These are phyloP conservation scores for Quercus gilva DNA, from an alignment of 306 rosid species.

Conservation along the genomic window DNA sequence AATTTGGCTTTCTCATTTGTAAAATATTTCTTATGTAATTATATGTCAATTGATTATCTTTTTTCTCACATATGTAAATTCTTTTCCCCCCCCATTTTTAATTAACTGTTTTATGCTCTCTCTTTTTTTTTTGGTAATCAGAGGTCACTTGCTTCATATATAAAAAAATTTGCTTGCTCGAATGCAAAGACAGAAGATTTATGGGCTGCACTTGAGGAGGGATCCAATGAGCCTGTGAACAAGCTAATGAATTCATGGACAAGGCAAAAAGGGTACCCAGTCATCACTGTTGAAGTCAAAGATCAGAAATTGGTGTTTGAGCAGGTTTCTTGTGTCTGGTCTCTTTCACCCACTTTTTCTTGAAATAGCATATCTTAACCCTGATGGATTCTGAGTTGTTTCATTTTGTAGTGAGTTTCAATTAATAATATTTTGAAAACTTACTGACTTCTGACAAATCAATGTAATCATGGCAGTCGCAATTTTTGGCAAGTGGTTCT, in stretches of 20 bases:
- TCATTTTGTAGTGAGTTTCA: background rate
- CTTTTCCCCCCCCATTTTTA: background rate
- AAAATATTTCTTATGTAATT: background rate
- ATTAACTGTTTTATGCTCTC: background rate
- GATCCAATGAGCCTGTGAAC: slow-evolving; percentile 86
- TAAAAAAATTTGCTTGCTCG: slow-evolving; percentile 68
- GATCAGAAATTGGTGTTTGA: slow-evolving; percentile 69
- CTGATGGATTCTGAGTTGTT: background rate
- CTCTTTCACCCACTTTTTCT: background rate
- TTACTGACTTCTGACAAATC: background rate
- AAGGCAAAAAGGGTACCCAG: slow-evolving; percentile 88
- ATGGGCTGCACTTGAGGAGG: slow-evolving; percentile 95
- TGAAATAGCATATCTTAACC: background rate
- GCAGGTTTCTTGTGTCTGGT: slow-evolving; percentile 57
- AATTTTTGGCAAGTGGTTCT: slow-evolving; percentile 76
- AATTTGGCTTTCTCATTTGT: background rate
- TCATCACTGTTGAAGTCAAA: slow-evolving; percentile 61
- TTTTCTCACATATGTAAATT: background rate
- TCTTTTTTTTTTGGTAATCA: slow-evolving; percentile 29
- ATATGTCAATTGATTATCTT: background rate
- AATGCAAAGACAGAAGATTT: slow-evolving; percentile 93
- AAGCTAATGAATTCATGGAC: slow-evolving; percentile 91
- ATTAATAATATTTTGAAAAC: background rate
- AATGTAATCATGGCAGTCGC: slow-evolving; percentile 54
- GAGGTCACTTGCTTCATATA: slow-evolving; percentile 92